Conservation (phyloP, 2,329 filamentous ascomycete genomes). For the Exophiala viscosa region DNA sequence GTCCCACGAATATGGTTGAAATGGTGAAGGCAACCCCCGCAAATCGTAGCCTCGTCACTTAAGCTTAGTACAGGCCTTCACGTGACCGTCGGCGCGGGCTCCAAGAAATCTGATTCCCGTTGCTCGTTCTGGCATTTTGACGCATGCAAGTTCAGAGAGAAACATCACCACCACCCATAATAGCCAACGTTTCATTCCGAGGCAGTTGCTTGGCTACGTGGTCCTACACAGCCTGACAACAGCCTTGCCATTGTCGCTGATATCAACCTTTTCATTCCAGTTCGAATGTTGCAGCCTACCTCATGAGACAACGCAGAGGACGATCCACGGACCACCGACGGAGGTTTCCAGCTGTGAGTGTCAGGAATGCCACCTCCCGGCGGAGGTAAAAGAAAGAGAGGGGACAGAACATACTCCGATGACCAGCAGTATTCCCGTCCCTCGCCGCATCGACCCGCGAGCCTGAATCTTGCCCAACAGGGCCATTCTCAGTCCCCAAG, state of each 20-base stretch:
- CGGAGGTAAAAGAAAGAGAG: constrained; percentile 55
- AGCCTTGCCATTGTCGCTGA: not conserved
- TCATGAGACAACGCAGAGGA: constrained; percentile 13
- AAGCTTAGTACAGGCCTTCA: too few relatives aligned
- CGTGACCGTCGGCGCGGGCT: too few relatives aligned
- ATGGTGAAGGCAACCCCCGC: too few relatives aligned
- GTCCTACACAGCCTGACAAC: too few relatives aligned
- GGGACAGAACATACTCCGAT: constrained; percentile 43
- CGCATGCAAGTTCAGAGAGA: too few relatives aligned
- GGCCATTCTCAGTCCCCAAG: constrained; percentile 38
- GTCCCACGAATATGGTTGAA: too few relatives aligned
- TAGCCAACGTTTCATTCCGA: too few relatives aligned
- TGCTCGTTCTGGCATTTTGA: too few relatives aligned
- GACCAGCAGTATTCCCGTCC: constrained; percentile 40
- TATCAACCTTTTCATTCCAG: not conserved
- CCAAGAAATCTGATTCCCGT: too few relatives aligned
- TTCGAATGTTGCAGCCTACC: constrained; percentile 9
- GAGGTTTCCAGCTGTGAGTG: constrained; percentile 9
- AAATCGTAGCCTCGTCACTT: too few relatives aligned
- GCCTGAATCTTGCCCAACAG: constrained; percentile 52
- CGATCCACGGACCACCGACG: constrained; percentile 4
- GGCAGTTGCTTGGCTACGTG: too few relatives aligned
- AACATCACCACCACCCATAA: too few relatives aligned
- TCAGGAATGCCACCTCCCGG: constrained; percentile 49
- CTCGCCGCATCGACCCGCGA: constrained; percentile 46